Evolutionary conservation across 2,329 filamentous ascomycete genomes (phyloP).

Genomic region (Sclerotinia trifoliorum): DNA sequence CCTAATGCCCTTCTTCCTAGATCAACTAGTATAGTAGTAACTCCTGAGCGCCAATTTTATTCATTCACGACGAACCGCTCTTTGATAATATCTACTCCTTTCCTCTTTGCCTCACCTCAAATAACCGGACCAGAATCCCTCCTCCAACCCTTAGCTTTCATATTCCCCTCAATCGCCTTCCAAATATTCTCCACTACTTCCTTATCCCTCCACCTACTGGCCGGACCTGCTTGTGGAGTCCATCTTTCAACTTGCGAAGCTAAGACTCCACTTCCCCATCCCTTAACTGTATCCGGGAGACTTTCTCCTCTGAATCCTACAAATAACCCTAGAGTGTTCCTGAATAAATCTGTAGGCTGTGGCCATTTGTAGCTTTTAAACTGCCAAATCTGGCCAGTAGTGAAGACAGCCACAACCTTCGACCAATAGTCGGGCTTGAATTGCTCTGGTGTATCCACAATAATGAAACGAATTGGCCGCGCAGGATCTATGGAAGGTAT

Average conservation of each 20-base stretch:
- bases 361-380: slow-evolving; percentile 99
- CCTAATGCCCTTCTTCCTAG: slow-evolving; percentile 3
- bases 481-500: slow-evolving; percentile 69
- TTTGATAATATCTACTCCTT: neutral
- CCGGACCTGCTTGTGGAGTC: slow-evolving; percentile 51
- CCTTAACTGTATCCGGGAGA: slow-evolving; percentile 71
- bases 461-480: slow-evolving; percentile 84
- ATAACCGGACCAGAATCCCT: slow-evolving; percentile 61
- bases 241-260: slow-evolving; percentile 82
- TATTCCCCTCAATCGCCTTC: slow-evolving; percentile 82
- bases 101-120: neutral
- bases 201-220: slow-evolving; percentile 73
- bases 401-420: slow-evolving; percentile 93
- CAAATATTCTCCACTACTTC: slow-evolving; percentile 93
- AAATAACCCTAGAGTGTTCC: slow-evolving; percentile 81
- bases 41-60: slow-evolving; percentile 20
- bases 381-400: slow-evolving; percentile 96
- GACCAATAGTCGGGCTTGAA: slow-evolving; percentile 99
- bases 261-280: slow-evolving; percentile 83
- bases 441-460: slow-evolving; percentile 88
- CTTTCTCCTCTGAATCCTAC: slow-evolving; percentile 89
- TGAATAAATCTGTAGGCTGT: slow-evolving; percentile 83
- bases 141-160: slow-evolving; percentile 82
- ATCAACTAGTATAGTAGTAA: slow-evolving; percentile 12
- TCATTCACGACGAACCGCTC: slow-evolving; percentile 1